phyloP scores from a whole-genome alignment of 768 basidiomycete species.

The Suillus brevipes region DNA sequence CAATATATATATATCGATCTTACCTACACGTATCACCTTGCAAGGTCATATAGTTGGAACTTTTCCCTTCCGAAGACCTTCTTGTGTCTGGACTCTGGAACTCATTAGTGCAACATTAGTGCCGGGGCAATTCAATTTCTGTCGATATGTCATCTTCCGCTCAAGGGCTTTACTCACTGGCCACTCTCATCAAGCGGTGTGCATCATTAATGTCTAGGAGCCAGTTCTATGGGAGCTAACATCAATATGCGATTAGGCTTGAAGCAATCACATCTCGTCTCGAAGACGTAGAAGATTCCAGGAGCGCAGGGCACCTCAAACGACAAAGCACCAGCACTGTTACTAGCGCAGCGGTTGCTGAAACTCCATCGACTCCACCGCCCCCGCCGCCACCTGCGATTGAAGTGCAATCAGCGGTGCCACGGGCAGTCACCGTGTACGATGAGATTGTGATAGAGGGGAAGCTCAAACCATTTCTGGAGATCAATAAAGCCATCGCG shows the following conservation, averaged over 20 bases:
- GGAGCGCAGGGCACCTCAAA: conserved; percentile 19
- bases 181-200: conserved; percentile 83
- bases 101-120: background rate
- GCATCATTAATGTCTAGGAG: conserved; percentile 17
- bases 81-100: background rate
- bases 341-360: conserved; percentile 23
- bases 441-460: conserved; percentile 72
- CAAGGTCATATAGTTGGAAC: background rate
- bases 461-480: conserved; percentile 71
- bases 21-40: background rate
- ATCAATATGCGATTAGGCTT: conserved; percentile 47
- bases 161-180: conserved; percentile 66
- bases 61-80: background rate
- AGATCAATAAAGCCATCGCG: conserved; percentile 70
- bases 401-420: conserved; percentile 41
- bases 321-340: conserved; percentile 35
- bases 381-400: conserved; percentile 39
- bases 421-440: conserved; percentile 69
- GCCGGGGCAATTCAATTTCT: background rate
- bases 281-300: conserved; percentile 81
- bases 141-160: conserved; percentile 36
- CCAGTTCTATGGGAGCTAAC: conserved; percentile 7
- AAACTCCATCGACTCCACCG: conserved; percentile 30
- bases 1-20: background rate
- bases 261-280: conserved; percentile 93